Conservation (phyloP, 768 basidiomycete species). For the Tricholoma terreum region DNA sequence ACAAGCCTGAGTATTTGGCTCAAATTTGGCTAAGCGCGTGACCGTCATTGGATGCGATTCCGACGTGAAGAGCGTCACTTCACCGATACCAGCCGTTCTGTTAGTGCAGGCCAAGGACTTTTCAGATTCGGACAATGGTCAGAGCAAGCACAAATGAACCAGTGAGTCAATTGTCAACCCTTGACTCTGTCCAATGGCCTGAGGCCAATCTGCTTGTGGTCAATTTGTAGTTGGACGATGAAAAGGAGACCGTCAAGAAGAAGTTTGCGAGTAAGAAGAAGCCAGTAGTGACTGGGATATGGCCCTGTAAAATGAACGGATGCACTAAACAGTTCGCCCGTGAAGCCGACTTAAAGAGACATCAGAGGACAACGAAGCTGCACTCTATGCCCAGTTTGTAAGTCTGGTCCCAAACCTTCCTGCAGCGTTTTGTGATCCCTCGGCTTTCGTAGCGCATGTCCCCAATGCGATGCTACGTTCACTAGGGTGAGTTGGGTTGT, state of each 20-base stretch:
- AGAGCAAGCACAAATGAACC: constrained; percentile 22
- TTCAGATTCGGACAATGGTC: constrained; percentile 16
- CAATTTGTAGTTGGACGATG: constrained; percentile 22
- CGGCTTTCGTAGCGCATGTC: constrained; percentile 52
- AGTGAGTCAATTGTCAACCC: constrained; percentile 18
- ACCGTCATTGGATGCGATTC: background rate
- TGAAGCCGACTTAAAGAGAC: constrained; percentile 79
- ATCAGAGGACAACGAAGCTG: constrained; percentile 75
- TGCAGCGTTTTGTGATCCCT: constrained; percentile 5
- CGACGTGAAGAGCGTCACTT: constrained; percentile 4
- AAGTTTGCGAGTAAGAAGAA: constrained; percentile 40
- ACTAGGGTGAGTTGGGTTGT: constrained; percentile 55
- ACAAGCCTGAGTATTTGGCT: too few species aligned
- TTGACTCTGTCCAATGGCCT: constrained; percentile 12
- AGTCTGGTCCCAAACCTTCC: constrained; percentile 21
- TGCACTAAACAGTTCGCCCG: constrained; percentile 81
- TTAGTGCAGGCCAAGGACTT: background rate
- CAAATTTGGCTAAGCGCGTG: too few species aligned
- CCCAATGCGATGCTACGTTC: constrained; percentile 78
- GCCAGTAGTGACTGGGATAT: constrained; percentile 47
- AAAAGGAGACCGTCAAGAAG: constrained; percentile 26
- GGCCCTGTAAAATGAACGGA: constrained; percentile 81
- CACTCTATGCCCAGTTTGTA: constrained; percentile 77
- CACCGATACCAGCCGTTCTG: background rate
- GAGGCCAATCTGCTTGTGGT: constrained; percentile 9